Evolutionary conservation across 805 yeast genomes (phyloP).

Genomic region (Saccharomyces jurei): DNA sequence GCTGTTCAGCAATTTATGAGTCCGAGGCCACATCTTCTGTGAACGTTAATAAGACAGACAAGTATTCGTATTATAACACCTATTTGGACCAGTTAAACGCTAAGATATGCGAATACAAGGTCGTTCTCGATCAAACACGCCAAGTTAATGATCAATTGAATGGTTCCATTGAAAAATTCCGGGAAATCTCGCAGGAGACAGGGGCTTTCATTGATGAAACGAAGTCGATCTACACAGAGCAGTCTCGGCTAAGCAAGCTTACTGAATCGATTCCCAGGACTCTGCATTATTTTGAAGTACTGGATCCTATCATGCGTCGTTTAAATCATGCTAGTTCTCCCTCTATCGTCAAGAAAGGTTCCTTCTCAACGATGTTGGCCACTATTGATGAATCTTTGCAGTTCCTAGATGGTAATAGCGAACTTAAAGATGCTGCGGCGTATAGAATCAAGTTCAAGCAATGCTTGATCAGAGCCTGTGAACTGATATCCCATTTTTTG

Average conservation of each 20-base stretch:
- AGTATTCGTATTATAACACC: conserved; percentile 12
- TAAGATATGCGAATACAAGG: conserved; percentile 34
- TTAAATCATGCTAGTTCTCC: conserved; percentile 64
- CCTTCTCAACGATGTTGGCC: conserved; percentile 45
- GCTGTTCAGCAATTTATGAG: neutral
- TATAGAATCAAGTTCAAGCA: conserved; percentile 71
- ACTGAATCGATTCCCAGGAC: conserved; percentile 53
- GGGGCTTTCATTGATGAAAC: conserved; percentile 40
- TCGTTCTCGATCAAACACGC: conserved; percentile 32
- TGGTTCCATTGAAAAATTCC: conserved; percentile 28
- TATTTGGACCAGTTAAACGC: conserved; percentile 25
- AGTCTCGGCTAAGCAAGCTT: conserved; percentile 42
- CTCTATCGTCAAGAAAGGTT: conserved; percentile 49
- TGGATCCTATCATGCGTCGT: conserved; percentile 61
- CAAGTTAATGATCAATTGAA: conserved; percentile 26
- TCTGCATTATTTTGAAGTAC: conserved; percentile 55
- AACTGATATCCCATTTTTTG: conserved; percentile 64
- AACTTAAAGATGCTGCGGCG: conserved; percentile 61
- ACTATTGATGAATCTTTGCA: conserved; percentile 60
- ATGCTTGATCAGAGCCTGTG: conserved; percentile 72
- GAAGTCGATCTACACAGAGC: conserved; percentile 34
- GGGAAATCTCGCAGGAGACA: conserved; percentile 26
- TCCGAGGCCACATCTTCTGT: neutral
- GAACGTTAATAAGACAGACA: conserved; percentile 1
- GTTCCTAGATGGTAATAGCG: conserved; percentile 47